Percentiles rank a stretch among this genome's conserved stretches.
Conservation (phyloP, 257 asterid species). For the Forsythia suspensa region DNA sequence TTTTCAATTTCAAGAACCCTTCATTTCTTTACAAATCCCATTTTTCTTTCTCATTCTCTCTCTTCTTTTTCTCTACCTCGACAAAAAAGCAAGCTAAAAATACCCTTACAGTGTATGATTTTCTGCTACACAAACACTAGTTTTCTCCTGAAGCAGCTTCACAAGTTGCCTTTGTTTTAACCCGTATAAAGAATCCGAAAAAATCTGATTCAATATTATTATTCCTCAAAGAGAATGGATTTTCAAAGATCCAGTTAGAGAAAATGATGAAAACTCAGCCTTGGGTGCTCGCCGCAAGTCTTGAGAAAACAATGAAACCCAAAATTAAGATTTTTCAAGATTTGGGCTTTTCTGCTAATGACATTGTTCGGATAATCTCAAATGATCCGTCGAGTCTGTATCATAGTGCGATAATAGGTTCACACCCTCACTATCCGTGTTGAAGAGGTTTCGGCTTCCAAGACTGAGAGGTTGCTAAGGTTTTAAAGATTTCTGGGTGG, state of each 20-base stretch:
- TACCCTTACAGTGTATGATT: not conserved
- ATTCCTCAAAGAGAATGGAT: slow-evolving; percentile 32
- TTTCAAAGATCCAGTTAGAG: slow-evolving; percentile 38
- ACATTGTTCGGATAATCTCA: slow-evolving; percentile 28
- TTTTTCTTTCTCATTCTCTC: slow-evolving; percentile 3
- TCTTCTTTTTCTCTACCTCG: slow-evolving; percentile 22
- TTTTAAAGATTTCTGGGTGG: slow-evolving; percentile 17
- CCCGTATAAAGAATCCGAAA: slow-evolving; percentile 16
- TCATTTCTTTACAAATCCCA: slow-evolving; percentile 5
- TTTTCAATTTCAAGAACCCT: not conserved
- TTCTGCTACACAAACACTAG: slow-evolving; percentile 16
- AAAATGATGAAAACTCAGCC: slow-evolving; percentile 19
- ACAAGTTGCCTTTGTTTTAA: slow-evolving; percentile 16
- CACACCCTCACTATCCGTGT: slow-evolving; percentile 24
- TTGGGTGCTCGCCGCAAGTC: slow-evolving; percentile 13
- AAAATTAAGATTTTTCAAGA: slow-evolving; percentile 34
- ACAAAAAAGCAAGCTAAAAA: not conserved
- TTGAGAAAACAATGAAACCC: slow-evolving; percentile 36
- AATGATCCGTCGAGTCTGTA: slow-evolving; percentile 17
- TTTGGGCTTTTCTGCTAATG: slow-evolving; percentile 27
- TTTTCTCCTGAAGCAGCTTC: slow-evolving; percentile 28
- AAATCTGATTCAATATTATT: slow-evolving; percentile 28
- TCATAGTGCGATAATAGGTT: slow-evolving; percentile 22
- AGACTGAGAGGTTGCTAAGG: slow-evolving; percentile 23
- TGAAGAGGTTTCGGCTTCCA: slow-evolving; percentile 30